These are phyloP conservation scores for Pseudogymnoascus sp. DNA, from an alignment of 2,329 filamentous ascomycete genomes.

Conservation along the genomic window DNA sequence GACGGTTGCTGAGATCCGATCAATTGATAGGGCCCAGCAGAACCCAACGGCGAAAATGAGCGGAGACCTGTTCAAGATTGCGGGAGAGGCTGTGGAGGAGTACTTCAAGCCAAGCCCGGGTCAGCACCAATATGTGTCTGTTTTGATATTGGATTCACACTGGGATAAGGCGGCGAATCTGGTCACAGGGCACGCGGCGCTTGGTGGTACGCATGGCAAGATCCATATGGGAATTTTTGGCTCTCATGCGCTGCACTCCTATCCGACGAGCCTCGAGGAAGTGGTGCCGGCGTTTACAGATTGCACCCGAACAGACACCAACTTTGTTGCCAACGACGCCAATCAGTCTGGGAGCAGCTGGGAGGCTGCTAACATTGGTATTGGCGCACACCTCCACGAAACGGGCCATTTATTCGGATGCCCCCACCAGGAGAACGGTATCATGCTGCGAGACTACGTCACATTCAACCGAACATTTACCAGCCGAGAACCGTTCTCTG, in stretches of 20 bases:
- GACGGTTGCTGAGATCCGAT: constrained; percentile 75
- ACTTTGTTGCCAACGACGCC: constrained; percentile 74
- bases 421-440: constrained; percentile 79
- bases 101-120: constrained; percentile 68
- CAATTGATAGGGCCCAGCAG: constrained; percentile 72
- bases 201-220: constrained; percentile 64
- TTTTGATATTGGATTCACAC: constrained; percentile 77
- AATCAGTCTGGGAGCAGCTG: constrained; percentile 83
- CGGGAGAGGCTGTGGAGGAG: constrained; percentile 65
- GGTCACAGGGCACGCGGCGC: constrained; percentile 72
- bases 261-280: constrained; percentile 82
- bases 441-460: constrained; percentile 88
- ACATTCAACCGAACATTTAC: constrained; percentile 77
- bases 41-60: constrained; percentile 60
- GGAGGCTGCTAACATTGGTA: constrained; percentile 92
- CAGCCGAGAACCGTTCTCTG: constrained; percentile 75
- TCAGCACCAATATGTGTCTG: constrained; percentile 83
- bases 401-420: constrained; percentile 85
- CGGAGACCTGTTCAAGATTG: constrained; percentile 68
- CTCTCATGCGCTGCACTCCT: constrained; percentile 85
- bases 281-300: constrained; percentile 83
- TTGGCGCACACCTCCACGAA: constrained; percentile 88
- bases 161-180: constrained; percentile 69
- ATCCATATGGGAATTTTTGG: constrained; percentile 84
- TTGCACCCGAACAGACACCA: constrained; percentile 79